phyloP scores from a whole-genome alignment of 177 flowering plant species.

The Tripterygium wilfordii region DNA sequence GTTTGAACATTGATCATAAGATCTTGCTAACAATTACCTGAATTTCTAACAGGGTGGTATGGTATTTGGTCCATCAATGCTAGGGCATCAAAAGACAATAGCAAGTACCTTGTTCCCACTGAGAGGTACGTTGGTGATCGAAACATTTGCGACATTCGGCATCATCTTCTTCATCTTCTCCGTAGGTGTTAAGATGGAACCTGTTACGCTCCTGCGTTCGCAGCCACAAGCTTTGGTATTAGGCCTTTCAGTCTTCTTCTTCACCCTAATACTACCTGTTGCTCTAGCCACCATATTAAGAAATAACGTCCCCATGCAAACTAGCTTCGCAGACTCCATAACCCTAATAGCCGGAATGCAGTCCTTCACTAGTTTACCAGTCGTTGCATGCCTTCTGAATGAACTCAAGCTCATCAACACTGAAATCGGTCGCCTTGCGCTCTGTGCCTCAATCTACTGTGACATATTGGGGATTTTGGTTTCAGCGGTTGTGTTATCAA shows the following conservation, averaged over 20 bases:
- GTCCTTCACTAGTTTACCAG: constrained; percentile 18
- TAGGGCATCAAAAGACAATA: constrained; percentile 13
- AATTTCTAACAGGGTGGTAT: constrained; percentile 32
- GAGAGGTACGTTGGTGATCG: constrained; percentile 12
- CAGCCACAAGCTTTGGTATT: constrained; percentile 19
- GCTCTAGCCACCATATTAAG: neutral
- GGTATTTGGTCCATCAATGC: constrained; percentile 31
- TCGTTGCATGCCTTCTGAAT: constrained; percentile 16
- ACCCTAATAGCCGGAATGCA: constrained; percentile 13
- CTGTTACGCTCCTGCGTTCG: constrained; percentile 16
- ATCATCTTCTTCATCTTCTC: constrained; percentile 27
- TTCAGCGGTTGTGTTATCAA: neutral
- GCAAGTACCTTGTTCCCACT: constrained; percentile 24
- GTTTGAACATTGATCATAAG: too few species aligned
- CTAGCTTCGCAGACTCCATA: constrained; percentile 9
- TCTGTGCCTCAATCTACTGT: constrained; percentile 19
- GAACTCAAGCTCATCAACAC: constrained; percentile 39
- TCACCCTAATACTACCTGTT: constrained; percentile 3
- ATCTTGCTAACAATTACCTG: too few species aligned
- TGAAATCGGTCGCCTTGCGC: constrained; percentile 34
- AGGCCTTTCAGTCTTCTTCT: constrained; percentile 13
- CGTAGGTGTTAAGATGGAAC: constrained; percentile 33
- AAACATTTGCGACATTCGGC: constrained; percentile 26
- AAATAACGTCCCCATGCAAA: constrained; percentile 9
- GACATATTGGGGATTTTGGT: constrained; percentile 12